These are phyloP conservation scores for Knoxdaviesia capensis DNA, from an alignment of 2,329 filamentous ascomycete genomes.

Conservation along the genomic window DNA sequence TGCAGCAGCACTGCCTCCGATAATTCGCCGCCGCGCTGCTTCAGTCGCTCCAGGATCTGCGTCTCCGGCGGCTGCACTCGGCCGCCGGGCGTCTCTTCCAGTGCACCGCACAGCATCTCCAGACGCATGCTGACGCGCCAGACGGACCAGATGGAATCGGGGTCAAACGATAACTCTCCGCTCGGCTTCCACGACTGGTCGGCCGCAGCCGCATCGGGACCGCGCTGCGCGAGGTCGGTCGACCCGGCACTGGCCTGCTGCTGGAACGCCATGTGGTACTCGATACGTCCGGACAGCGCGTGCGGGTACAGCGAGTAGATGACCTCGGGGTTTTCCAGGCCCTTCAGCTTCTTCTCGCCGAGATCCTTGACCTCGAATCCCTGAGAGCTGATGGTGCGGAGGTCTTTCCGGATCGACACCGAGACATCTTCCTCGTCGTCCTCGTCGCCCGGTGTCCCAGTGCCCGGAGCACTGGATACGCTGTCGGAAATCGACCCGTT, in stretches of 20 bases:
- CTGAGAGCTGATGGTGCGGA: constrained; percentile 70
- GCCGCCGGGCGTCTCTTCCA: constrained; percentile 36
- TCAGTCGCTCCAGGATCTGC: constrained; percentile 53
- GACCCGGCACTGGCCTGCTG: constrained; percentile 10
- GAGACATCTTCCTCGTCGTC: constrained; percentile 50
- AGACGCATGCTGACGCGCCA: constrained; percentile 79
- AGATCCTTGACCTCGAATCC: constrained; percentile 96
- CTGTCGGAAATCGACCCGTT: background rate
- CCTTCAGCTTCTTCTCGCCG: constrained; percentile 87
- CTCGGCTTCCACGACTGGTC: constrained; percentile 27
- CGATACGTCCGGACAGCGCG: constrained; percentile 60
- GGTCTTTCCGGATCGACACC: constrained; percentile 66
- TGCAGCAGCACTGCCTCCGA: constrained; percentile 75
- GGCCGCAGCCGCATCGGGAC: constrained; percentile 35
- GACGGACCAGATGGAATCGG: constrained; percentile 69
- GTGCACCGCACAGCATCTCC: constrained; percentile 76
- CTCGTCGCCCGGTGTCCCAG: constrained; percentile 50
- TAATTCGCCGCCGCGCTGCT: constrained; percentile 55
- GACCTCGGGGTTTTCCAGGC: constrained; percentile 88
- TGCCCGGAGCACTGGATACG: constrained; percentile 10
- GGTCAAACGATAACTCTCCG: constrained; percentile 55
- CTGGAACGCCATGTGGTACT: constrained; percentile 38
- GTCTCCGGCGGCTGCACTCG: constrained; percentile 59
- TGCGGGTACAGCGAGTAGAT: constrained; percentile 94
- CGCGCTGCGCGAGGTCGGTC: constrained; percentile 10